Conservation (phyloP, 2,329 filamentous ascomycete species). For the Aspergillus neotritici region DNA sequence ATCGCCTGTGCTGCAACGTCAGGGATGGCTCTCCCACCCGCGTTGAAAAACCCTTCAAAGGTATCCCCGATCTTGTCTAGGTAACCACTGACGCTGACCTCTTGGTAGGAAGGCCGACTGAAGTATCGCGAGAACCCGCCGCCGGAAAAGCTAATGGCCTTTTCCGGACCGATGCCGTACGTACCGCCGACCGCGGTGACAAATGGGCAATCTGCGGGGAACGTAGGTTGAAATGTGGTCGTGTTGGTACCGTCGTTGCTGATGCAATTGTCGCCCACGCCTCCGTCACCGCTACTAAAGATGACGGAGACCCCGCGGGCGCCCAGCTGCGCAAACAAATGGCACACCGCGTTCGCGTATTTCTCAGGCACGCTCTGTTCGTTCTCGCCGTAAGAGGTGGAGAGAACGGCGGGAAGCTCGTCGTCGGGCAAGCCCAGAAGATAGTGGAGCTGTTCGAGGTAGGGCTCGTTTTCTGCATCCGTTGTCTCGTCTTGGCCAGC, state of each 20-base stretch:
- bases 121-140: constrained; percentile 48
- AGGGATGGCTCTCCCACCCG: constrained; percentile 54
- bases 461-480: constrained; percentile 59
- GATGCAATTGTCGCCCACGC: constrained; percentile 52
- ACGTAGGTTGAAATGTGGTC: constrained; percentile 49
- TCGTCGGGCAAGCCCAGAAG: constrained; percentile 51
- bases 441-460: constrained; percentile 58
- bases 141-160: constrained; percentile 49
- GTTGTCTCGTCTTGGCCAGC: constrained; percentile 35
- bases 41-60: constrained; percentile 46
- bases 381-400: constrained; percentile 65
- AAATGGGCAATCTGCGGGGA: constrained; percentile 57
- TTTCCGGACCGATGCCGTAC: constrained; percentile 48
- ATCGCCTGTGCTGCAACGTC: constrained; percentile 56
- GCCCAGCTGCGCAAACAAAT: constrained; percentile 59
- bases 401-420: constrained; percentile 58
- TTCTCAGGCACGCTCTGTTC: constrained; percentile 56
- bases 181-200: constrained; percentile 60
- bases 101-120: constrained; percentile 45
- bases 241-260: constrained; percentile 52
- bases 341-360: constrained; percentile 59
- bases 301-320: constrained; percentile 63
- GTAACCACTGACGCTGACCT: constrained; percentile 41
- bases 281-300: constrained; percentile 58
- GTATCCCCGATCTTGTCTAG: constrained; percentile 36